A percentile compares a stretch with the other conserved stretches of the same genome.
Evolutionary conservation across 225 moss, liverwort and hornwort genomes (phyloP).

Genomic region (Thuidium tamariscinum): DNA sequence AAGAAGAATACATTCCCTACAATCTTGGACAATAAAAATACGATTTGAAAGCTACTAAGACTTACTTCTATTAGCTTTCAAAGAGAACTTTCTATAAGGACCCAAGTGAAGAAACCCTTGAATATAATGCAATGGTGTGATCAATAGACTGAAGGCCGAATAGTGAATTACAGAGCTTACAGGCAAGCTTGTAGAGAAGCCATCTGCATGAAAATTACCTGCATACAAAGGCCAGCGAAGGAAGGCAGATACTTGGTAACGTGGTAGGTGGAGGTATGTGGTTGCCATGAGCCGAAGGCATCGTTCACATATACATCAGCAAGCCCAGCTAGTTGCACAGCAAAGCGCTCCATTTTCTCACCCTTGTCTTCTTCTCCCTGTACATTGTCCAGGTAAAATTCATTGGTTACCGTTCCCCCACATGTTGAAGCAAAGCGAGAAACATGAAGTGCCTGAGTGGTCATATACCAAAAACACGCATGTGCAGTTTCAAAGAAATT

Average conservation of each 20-base stretch:
- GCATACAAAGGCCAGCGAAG: slow-evolving; percentile 88
- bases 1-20: not conserved
- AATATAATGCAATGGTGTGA: not conserved
- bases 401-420: not conserved
- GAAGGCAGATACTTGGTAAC: slow-evolving; percentile 83
- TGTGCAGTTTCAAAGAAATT: not conserved
- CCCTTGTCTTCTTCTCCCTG: slow-evolving; percentile 59
- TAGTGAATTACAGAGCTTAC: not conserved
- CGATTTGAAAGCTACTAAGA: not conserved
- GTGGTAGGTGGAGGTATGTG: slow-evolving; percentile 82
- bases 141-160: not conserved
- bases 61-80: not conserved
- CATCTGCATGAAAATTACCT: slow-evolving; percentile 29
- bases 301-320: slow-evolving; percentile 80
- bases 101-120: not conserved
- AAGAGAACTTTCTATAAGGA: not conserved
- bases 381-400: not conserved
- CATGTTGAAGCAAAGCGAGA: not conserved
- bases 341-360: slow-evolving; percentile 52
- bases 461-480: not conserved
- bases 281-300: slow-evolving; percentile 94
- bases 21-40: not conserved
- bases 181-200: not conserved
- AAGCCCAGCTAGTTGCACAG: slow-evolving; percentile 51
- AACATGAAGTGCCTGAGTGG: not conserved